Base-by-base conservation (phyloP, 2,329 filamentous ascomycete species). In the Rosellinia necatrix region DNA sequence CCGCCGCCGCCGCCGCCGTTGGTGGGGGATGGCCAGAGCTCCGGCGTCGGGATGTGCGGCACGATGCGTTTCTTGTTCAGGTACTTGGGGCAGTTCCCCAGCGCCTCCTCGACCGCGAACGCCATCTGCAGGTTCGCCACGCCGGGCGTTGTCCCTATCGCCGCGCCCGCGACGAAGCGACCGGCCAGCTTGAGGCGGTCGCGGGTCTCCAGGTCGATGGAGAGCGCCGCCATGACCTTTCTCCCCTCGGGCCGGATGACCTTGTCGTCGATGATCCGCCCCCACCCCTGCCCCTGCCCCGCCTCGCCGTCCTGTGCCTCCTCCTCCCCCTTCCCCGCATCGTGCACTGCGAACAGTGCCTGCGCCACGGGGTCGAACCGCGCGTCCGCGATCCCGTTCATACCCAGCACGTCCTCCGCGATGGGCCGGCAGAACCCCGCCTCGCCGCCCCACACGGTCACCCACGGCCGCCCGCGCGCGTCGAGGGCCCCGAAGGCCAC, bases 61-160 rank as follows among this genome's bases (percentile, higher is more conserved):
- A 73, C 68, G 34, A 96, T 83, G 2, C 76, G 75, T 68, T 89
- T 92, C 66, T 83, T 84, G 71, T 93, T 94, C 29, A 96, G 70
- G 65, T 96, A 96, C 72, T 96, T 96, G 1, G 91, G 91, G 65
- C 91, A 96, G 65, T 94, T 96, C 0, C 90, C 87, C 75, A 96
- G 67, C 62, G 85, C 89, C 71, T 90, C 87, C 27, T 88, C 81
- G 53, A 96, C 84, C 35, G 81, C 81, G 40, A 91, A 76, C 12
- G 88, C 85, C 30, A 93, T 74, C 70, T 82, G 78, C 38, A 79
- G 74, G 4, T 74, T 70, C 6, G 27, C 57, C 17, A 57, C 51
- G 7, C 63, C 69, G 4, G 67, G 67, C 3, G 66, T 68, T 10
- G 58, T 66, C 5, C 59, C 62, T 3, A 44, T 61, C 52, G 87